phyloP scores from a whole-genome alignment of 2,329 filamentous ascomycete species.

The Aspergillus alliaceus region DNA sequence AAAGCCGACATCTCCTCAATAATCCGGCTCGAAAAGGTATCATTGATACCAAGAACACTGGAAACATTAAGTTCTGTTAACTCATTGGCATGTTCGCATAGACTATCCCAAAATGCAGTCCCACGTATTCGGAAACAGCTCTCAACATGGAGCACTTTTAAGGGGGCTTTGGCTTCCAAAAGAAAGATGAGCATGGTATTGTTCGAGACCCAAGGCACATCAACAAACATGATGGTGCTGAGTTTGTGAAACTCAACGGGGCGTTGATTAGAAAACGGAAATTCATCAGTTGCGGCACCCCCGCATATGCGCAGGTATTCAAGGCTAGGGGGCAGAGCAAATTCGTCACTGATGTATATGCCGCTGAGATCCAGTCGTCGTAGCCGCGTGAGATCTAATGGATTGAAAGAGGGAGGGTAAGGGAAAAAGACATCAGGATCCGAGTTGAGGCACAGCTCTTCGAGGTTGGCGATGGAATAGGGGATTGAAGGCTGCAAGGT shows the following conservation, averaged over 20 bases:
- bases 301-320: slow-evolving; percentile 30
- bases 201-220: slow-evolving; percentile 24
- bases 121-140: slow-evolving; percentile 24
- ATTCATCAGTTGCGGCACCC: slow-evolving; percentile 17
- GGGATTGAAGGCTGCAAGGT: slow-evolving; percentile 12
- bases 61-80: slow-evolving; percentile 33
- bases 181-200: slow-evolving; percentile 18
- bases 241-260: slow-evolving; percentile 25
- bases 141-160: slow-evolving; percentile 28
- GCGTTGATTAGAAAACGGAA: slow-evolving; percentile 9
- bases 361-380: slow-evolving; percentile 31
- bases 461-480: slow-evolving; percentile 28
- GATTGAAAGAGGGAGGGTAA: slow-evolving; percentile 18
- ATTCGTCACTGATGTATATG: slow-evolving; percentile 16
- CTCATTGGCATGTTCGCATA: slow-evolving; percentile 16
- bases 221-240: slow-evolving; percentile 28
- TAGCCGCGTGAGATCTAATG: slow-evolving; percentile 20
- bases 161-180: slow-evolving; percentile 17
- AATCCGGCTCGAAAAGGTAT: slow-evolving; percentile 22
- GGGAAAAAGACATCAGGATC: slow-evolving; percentile 21
- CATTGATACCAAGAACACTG: slow-evolving; percentile 25
- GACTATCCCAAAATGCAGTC: slow-evolving; percentile 13
- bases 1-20: slow-evolving; percentile 26
- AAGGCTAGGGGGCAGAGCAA: slow-evolving; percentile 28
- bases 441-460: slow-evolving; percentile 33